Evolutionary conservation across 1,284 basidiomycete species (phyloP), one percentile per base, ranked within the genome.

Genomic region (Cutaneotrichosporon daszewskae): DNA sequence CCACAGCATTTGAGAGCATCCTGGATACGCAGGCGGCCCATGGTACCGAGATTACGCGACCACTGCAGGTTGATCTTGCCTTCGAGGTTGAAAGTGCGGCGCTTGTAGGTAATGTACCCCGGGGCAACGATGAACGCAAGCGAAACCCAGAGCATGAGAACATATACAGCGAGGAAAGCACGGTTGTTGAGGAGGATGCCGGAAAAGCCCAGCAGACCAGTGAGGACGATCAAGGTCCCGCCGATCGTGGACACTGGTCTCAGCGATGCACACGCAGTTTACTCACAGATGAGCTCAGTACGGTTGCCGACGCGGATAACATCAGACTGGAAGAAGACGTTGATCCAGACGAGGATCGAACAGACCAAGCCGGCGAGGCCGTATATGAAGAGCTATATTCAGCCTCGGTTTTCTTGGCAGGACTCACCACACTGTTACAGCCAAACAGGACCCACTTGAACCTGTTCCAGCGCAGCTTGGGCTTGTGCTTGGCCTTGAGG

Each of bases 141-240:
- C 12, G 77, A 75, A 31, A 81, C 76, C 82, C 83, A 86, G 42
- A 86, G 77, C 13, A 87, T 74, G 31, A 86, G 59, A 3, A 78
- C 75, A 71, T 85, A 87, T 37, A 82, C 72, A 6, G 83, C 82
- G 48, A 87, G 76, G 58, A 85, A 78, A 10, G 81, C 77, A 17
- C 84, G 80, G 40, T 82, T 84, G 71, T 86, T 84, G 49, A 87
- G 76, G 44, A 86, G 69, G 11, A 80, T 77, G 33, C 84, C 84
- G 32, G 77, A 76, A 51, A 80, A 74, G 18, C 85, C 85, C 37
- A 84, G 67, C 36, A 85, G 68, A 16, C 81, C 74, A 17, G 81
- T 79, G 47, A 84, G 73, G 45, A 84, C 65, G 44, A 81, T 73
- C 52, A 84, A 70, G 5, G 76, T 72, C 18, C 59, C 67, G 12